These are phyloP conservation scores for Aspergillus sp. DNA, from an alignment of 2,329 filamentous ascomycete species.

Conservation along the genomic window DNA sequence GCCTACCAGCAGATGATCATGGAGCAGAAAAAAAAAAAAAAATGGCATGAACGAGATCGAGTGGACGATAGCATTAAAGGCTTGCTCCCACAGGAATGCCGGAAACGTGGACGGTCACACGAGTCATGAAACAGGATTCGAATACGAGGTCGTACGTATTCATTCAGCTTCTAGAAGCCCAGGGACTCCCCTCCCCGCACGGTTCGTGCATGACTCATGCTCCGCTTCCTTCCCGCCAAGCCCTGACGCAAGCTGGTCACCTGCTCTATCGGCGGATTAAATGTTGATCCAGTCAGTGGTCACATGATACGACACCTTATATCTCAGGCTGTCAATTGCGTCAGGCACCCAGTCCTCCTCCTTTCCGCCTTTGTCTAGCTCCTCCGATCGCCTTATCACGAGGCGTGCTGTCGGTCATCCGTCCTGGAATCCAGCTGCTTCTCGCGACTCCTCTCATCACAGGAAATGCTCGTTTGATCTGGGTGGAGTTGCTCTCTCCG, in stretches of 20 bases:
- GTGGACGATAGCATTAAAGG: too few species aligned
- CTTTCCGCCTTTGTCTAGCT: constrained; percentile 13
- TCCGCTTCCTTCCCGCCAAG: too few species aligned
- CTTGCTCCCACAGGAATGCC: too few species aligned
- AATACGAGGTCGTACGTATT: too few species aligned
- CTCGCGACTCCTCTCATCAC: neutral
- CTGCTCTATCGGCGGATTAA: neutral
- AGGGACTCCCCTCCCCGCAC: too few species aligned
- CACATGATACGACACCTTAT: constrained; percentile 5
- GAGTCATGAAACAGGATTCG: too few species aligned
- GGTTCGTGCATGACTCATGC: neutral
- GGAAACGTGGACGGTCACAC: too few species aligned
- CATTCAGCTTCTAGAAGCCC: too few species aligned
- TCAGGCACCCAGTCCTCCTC: constrained; percentile 7
- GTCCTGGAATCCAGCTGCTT: neutral
- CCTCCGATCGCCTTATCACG: constrained; percentile 8
- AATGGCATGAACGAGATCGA: too few species aligned
- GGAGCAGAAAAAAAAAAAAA: too few species aligned
- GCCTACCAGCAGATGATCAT: neutral
- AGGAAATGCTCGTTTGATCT: neutral
- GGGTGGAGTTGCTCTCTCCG: too few species aligned
- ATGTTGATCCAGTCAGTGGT: neutral
- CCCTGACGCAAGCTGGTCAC: neutral
- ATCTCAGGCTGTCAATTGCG: neutral
- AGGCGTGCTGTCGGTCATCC: too few species aligned